These are phyloP conservation scores for Nannizziopsis barbatae DNA, from an alignment of 2,329 filamentous ascomycete species.

Conservation along the genomic window DNA sequence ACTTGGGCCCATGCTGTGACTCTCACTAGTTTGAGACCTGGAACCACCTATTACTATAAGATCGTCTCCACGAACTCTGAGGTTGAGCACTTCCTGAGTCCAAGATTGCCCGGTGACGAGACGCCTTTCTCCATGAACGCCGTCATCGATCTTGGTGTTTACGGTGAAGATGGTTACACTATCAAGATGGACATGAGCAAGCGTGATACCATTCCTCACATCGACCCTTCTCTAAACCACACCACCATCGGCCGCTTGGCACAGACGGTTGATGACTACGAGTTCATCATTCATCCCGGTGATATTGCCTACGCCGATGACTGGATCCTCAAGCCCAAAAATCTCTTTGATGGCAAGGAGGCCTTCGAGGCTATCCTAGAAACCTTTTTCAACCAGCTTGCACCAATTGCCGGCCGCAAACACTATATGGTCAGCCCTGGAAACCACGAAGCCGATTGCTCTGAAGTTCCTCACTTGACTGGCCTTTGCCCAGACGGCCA, in stretches of 20 bases:
- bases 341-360: neutral
- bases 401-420: neutral
- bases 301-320: conserved; percentile 2
- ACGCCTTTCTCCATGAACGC: neutral
- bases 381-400: neutral
- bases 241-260: conserved; percentile 2
- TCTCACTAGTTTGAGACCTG: neutral
- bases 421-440: conserved; percentile 3
- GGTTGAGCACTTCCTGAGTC: neutral
- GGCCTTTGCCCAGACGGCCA: neutral
- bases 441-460: neutral
- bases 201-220: neutral
- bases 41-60: conserved; percentile 1
- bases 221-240: conserved; percentile 1
- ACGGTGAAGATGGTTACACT: neutral
- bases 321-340: neutral
- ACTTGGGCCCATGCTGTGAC: neutral
- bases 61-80: conserved; percentile 1
- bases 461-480: neutral
- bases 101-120: neutral
- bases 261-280: conserved; percentile 1
- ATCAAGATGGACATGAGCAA: conserved; percentile 1
- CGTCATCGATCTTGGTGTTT: conserved; percentile 1
- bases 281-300: conserved; percentile 1
- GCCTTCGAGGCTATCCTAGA: neutral